phyloP scores from a whole-genome alignment of 331 rosid genomes.

The Prunus yedoensis region DNA sequence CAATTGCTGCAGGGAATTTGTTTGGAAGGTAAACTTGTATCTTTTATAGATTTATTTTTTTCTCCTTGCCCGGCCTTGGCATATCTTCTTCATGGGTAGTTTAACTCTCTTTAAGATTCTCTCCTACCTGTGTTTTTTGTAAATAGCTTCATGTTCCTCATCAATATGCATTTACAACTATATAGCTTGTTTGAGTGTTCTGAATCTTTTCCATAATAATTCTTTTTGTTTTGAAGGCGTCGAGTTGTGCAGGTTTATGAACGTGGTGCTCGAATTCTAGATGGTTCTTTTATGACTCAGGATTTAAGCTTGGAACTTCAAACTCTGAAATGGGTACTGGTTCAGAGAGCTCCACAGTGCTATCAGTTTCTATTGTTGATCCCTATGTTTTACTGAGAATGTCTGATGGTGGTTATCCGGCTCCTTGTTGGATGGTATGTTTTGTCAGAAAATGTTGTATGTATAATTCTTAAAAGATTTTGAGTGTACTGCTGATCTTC shows the following conservation, averaged over 20 bases:
- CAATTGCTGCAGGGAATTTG: slow-evolving; percentile 90
- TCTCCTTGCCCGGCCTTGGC: not conserved
- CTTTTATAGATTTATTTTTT: not conserved
- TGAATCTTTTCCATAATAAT: slow-evolving; percentile 24
- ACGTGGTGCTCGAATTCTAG: slow-evolving; percentile 89
- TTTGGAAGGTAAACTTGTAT: slow-evolving; percentile 74
- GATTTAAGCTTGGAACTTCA: slow-evolving; percentile 61
- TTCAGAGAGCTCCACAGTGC: slow-evolving; percentile 63
- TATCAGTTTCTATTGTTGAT: slow-evolving; percentile 88
- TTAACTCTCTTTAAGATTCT: not conserved
- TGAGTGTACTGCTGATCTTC: not conserved
- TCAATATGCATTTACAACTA: not conserved
- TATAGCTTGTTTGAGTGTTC: not conserved
- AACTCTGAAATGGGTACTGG: slow-evolving; percentile 67
- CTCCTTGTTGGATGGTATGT: slow-evolving; percentile 88
- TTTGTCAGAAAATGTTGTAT: slow-evolving; percentile 11
- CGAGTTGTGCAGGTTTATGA: slow-evolving; percentile 90
- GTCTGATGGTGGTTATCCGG: slow-evolving; percentile 94
- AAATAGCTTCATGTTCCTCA: not conserved
- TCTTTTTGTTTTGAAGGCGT: slow-evolving; percentile 51
- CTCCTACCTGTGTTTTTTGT: not conserved
- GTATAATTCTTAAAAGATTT: not conserved
- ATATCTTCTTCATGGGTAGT: not conserved
- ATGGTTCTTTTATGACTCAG: slow-evolving; percentile 96
- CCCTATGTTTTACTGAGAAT: slow-evolving; percentile 88